Percentiles rank a stretch among this genome's conserved stretches.
These are phyloP conservation scores for Solidago caesia DNA, from an alignment of 129 eudicot genomes.

Conservation along the genomic window DNA sequence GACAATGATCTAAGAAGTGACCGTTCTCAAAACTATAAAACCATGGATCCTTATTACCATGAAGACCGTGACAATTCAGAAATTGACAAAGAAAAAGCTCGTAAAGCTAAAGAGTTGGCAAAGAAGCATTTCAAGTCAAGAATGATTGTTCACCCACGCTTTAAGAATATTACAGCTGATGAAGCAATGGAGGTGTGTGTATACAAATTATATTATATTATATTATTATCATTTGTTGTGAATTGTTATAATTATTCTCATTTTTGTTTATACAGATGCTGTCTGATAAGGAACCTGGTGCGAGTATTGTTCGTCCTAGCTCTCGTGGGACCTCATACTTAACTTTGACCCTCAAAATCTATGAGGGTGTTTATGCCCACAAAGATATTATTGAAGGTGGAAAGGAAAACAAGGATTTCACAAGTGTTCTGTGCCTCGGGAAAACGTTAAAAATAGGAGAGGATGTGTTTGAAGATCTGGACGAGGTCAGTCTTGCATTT, in stretches of 20 bases:
- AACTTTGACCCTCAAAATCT: slow-evolving; percentile 80
- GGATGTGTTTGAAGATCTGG: slow-evolving; percentile 92
- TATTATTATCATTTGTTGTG: not conserved
- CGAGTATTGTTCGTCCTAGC: slow-evolving; percentile 87
- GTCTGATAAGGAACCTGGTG: slow-evolving; percentile 92
- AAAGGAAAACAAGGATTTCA: slow-evolving; percentile 87
- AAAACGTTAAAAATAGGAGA: slow-evolving; percentile 85
- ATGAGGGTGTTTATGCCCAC: slow-evolving; percentile 85
- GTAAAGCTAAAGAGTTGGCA: slow-evolving; percentile 77
- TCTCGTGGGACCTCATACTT: slow-evolving; percentile 88
- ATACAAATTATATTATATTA: too few species aligned
- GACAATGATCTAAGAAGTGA: slow-evolving; percentile 69
- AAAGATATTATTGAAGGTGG: slow-evolving; percentile 91
- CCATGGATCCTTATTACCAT: slow-evolving; percentile 63
- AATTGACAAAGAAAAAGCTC: slow-evolving; percentile 57
- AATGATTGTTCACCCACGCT: slow-evolving; percentile 95
- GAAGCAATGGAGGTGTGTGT: slow-evolving; percentile 81
- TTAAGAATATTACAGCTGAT: slow-evolving; percentile 84
- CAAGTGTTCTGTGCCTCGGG: slow-evolving; percentile 85
- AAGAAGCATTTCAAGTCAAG: slow-evolving; percentile 86
- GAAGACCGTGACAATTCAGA: slow-evolving; percentile 62
- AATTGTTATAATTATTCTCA: not conserved
- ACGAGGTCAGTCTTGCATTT: slow-evolving; percentile 54
- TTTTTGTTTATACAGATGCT: slow-evolving; percentile 43
- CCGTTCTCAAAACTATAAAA: slow-evolving; percentile 34